Percentiles rank a stretch among this genome's conserved stretches.
phyloP scores from a whole-genome alignment of 2,329 filamentous ascomycete species.

The Talaromyces islandicus region DNA sequence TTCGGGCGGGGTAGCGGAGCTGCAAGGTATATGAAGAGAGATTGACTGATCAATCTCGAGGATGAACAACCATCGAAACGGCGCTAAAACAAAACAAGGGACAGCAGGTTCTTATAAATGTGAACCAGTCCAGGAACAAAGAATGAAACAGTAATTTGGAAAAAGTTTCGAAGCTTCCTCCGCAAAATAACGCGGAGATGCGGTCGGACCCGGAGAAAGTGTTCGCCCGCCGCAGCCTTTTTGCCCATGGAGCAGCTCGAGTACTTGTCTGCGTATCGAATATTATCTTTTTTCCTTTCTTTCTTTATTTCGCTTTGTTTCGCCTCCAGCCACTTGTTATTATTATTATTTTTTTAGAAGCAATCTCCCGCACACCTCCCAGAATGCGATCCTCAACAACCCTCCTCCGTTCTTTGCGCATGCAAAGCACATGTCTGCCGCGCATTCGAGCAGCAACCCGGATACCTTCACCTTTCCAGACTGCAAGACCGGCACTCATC shows the following conservation, averaged over 20 bases:
- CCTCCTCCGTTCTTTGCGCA: conserved; percentile 19
- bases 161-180: neutral
- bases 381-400: conserved; percentile 16
- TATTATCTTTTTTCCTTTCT: neutral
- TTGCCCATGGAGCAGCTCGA: neutral
- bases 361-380: neutral
- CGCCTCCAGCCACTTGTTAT: neutral
- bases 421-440: conserved; percentile 12
- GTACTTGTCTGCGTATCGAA: neutral
- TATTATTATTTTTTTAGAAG: neutral
- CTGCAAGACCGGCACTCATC: neutral
- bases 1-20: conserved; percentile 4
- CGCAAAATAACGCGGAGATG: conserved; percentile 12
- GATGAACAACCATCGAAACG: neutral
- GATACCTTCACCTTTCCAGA: neutral
- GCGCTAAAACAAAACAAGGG: neutral
- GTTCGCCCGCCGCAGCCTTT: conserved; percentile 18
- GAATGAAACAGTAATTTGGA: neutral
- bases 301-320: neutral
- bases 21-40: conserved; percentile 2
- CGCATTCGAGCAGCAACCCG: conserved; percentile 12
- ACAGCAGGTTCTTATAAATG: neutral
- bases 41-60: conserved; percentile 8
- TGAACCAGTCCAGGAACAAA: neutral
- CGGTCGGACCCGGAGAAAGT: conserved; percentile 20